Evolutionary conservation across 2,329 filamentous ascomycete species (phyloP), one percentile per base, ranked within the genome.

Genomic region (Phialophora macrospora): DNA sequence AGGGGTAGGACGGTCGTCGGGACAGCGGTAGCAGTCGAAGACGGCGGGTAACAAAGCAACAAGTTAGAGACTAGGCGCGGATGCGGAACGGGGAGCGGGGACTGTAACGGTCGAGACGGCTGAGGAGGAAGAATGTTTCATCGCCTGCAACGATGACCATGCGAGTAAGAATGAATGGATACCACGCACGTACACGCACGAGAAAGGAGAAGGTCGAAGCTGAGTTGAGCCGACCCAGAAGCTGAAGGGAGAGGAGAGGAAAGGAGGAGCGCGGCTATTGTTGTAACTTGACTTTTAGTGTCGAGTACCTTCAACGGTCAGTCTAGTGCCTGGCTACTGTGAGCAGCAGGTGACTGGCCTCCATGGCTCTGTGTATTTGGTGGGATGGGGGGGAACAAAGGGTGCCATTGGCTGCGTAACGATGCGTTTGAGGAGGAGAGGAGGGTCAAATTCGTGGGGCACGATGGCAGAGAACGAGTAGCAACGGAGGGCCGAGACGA

Each of bases 1-100:
- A 67, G 58, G 62, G 57, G 64, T 64, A 62, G 63, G 73, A 73
- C 65, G 68, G 64, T 68, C 54, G 55, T 55, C 60, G 63, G 63
- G 57, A 64, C 30, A 65, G 56, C 34, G 56, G 55, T 60, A 59
- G 48, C 48, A 59, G 56, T 30, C 17, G 55, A 56, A 58, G 55
- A 55, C 9, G 52, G 52, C 52, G 52, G 52, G 52, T 55, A 55
- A 32, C 52, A 56, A 32, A 38, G 49, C 26, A 48, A 46, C 30
- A 11, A 55, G 52, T 32, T 55, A 55, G 48, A 68, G 26, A 55
- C 52, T 62, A 52, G 48, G 51, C 26, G 59, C 67, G 65, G 63
- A 60, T 58, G 48, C 65, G 67, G 62, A 58, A 59, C 38, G 55
- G 60, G 58, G 55, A 63, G 51, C 62, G 60, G 62, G 56, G 60